Evolutionary conservation across 2,329 filamentous ascomycete genomes (phyloP).

Genomic region (Fusarium scirpi): DNA sequence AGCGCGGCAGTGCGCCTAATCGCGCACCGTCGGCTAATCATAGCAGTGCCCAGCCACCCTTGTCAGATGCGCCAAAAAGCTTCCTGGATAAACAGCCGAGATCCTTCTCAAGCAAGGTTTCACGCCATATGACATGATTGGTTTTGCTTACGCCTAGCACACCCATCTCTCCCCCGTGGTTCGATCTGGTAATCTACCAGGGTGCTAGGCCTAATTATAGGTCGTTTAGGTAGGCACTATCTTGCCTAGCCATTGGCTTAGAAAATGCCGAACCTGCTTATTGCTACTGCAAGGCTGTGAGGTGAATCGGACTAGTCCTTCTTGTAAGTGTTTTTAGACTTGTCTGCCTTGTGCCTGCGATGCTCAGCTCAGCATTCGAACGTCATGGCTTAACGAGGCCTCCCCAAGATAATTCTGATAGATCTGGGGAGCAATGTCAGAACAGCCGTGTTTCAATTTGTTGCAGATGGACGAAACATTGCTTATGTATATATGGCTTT

Average conservation of each 20-base stretch:
- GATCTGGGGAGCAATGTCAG: neutral
- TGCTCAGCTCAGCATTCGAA: conserved; percentile 8
- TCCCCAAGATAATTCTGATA: conserved; percentile 17
- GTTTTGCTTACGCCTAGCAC: conserved; percentile 17
- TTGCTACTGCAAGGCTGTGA: conserved; percentile 41
- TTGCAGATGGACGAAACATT: neutral
- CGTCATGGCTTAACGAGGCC: conserved; percentile 36
- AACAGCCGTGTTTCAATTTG: neutral
- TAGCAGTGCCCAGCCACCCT: conserved; percentile 27
- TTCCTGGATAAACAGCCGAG: conserved; percentile 25
- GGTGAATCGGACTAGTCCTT: conserved; percentile 11
- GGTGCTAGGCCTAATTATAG: conserved; percentile 39
- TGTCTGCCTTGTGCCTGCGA: conserved; percentile 41
- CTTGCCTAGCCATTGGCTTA: conserved; percentile 15
- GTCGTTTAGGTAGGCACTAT: conserved; percentile 12
- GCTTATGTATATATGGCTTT: neutral
- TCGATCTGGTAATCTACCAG: conserved; percentile 31
- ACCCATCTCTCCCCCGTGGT: conserved; percentile 23
- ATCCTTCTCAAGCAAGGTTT: conserved; percentile 6
- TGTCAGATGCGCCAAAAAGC: conserved; percentile 26
- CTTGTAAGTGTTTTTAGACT: conserved; percentile 13
- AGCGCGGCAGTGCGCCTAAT: conserved; percentile 46
- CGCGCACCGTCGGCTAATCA: conserved; percentile 46
- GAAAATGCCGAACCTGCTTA: conserved; percentile 26
- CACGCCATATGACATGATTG: conserved; percentile 20